These are phyloP conservation scores for Aspergillus hiratsukae DNA, from an alignment of 2,329 filamentous ascomycete genomes.

Conservation along the genomic window DNA sequence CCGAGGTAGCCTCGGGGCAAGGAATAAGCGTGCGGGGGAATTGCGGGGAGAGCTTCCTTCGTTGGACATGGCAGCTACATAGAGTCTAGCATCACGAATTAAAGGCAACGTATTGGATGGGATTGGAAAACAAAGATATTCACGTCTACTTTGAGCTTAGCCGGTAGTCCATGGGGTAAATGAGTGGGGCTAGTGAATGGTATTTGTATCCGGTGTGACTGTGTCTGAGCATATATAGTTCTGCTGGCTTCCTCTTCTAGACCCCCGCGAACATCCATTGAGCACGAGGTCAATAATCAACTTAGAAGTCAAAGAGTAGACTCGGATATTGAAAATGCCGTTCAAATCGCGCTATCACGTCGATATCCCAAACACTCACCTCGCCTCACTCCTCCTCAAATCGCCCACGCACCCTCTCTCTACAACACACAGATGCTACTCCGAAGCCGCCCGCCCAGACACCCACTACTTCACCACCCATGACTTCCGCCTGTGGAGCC, in stretches of 20 bases:
- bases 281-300: not conserved
- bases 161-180: not conserved
- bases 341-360: conserved; percentile 49
- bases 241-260: not conserved
- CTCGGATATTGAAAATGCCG: conserved; percentile 41
- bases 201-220: not conserved
- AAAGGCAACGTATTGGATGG: not conserved
- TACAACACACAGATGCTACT: conserved; percentile 45
- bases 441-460: conserved; percentile 64
- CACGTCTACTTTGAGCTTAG: not conserved
- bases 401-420: conserved; percentile 47
- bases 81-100: not conserved
- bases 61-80: not conserved
- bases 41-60: not conserved
- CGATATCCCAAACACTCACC: conserved; percentile 42
- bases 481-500: conserved; percentile 65
- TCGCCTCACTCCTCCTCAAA: conserved; percentile 44
- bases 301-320: not conserved
- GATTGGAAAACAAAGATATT: not conserved
- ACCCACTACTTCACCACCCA: conserved; percentile 61
- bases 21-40: not conserved
- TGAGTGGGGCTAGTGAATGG: not conserved
- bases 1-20: not conserved
- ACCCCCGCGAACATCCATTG: not conserved
- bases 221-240: not conserved